Evolutionary conservation across 2,329 filamentous ascomycete genomes (phyloP).

Genomic region (Phoma sp.): DNA sequence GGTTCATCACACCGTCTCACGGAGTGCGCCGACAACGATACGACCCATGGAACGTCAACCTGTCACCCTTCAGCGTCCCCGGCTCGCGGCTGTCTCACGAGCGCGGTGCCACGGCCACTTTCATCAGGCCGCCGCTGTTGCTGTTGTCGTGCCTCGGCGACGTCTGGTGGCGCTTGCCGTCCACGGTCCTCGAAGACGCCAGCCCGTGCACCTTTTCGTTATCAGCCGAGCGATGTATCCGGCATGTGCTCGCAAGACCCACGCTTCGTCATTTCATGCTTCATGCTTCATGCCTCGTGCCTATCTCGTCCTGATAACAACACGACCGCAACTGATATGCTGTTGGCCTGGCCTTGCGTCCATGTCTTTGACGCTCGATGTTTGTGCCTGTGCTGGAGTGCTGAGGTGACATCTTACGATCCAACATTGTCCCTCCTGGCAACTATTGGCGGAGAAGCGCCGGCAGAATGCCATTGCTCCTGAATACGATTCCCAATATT

Average conservation of each 20-base stretch:
- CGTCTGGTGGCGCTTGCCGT: slow-evolving; percentile 11
- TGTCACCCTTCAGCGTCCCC: slow-evolving; percentile 8
- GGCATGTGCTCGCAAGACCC: slow-evolving; percentile 15
- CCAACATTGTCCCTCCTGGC: background rate
- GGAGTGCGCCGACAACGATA: slow-evolving; percentile 12
- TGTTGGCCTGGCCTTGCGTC: slow-evolving; percentile 4
- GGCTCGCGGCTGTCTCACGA: background rate
- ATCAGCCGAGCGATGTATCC: slow-evolving; percentile 5
- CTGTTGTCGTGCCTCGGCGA: slow-evolving; percentile 4
- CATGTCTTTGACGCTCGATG: background rate
- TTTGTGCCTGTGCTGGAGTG: background rate
- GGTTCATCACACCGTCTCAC: slow-evolving; percentile 1
- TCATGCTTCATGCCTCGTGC: background rate
- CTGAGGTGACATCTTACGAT: slow-evolving; percentile 9
- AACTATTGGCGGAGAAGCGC: slow-evolving; percentile 6
- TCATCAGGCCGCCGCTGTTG: background rate
- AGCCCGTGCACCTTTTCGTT: slow-evolving; percentile 10
- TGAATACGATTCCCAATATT: slow-evolving; percentile 13
- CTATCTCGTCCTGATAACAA: background rate
- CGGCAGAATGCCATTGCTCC: slow-evolving; percentile 4
- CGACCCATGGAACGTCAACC: slow-evolving; percentile 17
- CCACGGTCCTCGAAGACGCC: slow-evolving; percentile 3
- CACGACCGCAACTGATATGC: background rate
- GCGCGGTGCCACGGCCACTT: slow-evolving; percentile 1
- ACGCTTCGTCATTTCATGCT: background rate